A percentile compares a stretch with the other conserved stretches of the same genome.
Conservation (phyloP, 2,329 filamentous ascomycete genomes). For the Cadophora gregata region DNA sequence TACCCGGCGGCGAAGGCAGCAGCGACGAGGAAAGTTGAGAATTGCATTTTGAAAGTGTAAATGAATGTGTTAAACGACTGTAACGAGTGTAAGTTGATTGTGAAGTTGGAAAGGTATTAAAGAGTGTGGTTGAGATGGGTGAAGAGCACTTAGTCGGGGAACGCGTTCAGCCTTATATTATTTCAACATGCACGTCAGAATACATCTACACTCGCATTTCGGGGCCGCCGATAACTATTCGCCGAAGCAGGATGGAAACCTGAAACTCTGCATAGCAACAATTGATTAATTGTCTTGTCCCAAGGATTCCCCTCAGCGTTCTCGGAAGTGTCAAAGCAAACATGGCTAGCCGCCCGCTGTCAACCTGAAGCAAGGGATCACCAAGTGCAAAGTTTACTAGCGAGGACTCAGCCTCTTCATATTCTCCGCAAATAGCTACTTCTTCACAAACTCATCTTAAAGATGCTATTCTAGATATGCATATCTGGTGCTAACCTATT, state of each 20-base stretch:
- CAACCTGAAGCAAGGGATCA: background rate
- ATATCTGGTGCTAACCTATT: background rate
- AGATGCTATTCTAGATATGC: background rate
- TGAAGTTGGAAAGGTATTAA: background rate
- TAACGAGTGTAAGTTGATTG: background rate
- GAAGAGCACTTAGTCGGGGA: background rate
- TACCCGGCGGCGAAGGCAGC: conserved; percentile 20
- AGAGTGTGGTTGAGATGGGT: conserved; percentile 5
- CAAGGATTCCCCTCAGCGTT: background rate
- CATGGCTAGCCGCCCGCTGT: background rate
- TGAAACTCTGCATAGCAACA: conserved; percentile 7
- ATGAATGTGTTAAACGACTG: conserved; percentile 12
- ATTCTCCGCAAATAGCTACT: background rate
- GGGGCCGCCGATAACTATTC: background rate
- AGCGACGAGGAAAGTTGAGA: conserved; percentile 22
- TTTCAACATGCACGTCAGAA: background rate
- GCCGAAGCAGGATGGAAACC: background rate
- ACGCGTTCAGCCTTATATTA: background rate
- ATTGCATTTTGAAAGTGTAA: conserved; percentile 27
- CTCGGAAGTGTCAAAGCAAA: background rate
- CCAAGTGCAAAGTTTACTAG: background rate
- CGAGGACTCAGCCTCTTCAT: background rate
- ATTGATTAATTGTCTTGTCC: conserved; percentile 9
- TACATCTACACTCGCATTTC: background rate
- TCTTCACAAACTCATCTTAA: background rate